These are phyloP conservation scores for Globisporangium rhizosaccharum DNA, from an alignment of 352 stramenopile genomes.

Conservation along the genomic window DNA sequence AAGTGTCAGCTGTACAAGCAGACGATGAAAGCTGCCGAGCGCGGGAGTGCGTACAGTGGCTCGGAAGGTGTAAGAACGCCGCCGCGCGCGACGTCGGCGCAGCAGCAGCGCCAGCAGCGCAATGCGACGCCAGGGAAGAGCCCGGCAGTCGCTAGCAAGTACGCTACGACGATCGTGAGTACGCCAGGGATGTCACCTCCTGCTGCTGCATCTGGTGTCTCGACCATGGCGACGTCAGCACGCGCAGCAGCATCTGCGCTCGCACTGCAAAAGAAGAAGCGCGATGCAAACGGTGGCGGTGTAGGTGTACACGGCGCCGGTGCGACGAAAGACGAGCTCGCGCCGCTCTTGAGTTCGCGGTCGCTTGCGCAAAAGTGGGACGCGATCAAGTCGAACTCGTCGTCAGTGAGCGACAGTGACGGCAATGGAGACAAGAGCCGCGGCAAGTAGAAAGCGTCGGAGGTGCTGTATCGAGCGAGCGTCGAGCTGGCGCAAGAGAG, in stretches of 20 bases:
- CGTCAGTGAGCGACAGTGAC: conserved; percentile 3
- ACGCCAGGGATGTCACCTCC: background rate
- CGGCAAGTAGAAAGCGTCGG: background rate
- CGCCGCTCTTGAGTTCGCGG: conserved; percentile 54
- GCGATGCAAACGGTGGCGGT: conserved; percentile 8
- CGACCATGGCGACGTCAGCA: conserved; percentile 13
- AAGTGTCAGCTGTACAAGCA: conserved; percentile 67
- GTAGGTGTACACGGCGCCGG: background rate
- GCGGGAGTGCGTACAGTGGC: conserved; percentile 3
- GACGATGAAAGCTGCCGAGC: conserved; percentile 15
- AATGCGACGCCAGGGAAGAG: background rate
- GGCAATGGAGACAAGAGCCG: background rate
- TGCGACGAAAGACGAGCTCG: conserved; percentile 40
- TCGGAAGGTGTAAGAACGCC: background rate
- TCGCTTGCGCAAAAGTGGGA: conserved; percentile 50
- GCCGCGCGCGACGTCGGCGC: background rate
- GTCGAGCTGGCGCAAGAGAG: too few relatives aligned
- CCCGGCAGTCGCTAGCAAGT: conserved; percentile 12
- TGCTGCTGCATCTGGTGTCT: background rate
- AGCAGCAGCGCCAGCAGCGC: conserved; percentile 2
- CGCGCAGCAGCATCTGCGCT: conserved; percentile 1
- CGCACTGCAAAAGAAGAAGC: conserved; percentile 10
- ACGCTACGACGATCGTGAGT: conserved; percentile 15
- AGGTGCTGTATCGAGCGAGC: too few relatives aligned
- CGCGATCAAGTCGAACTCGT: conserved; percentile 10